phyloP scores from a whole-genome alignment of 164 flowering plant genomes.

The Chimonanthus praecox region DNA sequence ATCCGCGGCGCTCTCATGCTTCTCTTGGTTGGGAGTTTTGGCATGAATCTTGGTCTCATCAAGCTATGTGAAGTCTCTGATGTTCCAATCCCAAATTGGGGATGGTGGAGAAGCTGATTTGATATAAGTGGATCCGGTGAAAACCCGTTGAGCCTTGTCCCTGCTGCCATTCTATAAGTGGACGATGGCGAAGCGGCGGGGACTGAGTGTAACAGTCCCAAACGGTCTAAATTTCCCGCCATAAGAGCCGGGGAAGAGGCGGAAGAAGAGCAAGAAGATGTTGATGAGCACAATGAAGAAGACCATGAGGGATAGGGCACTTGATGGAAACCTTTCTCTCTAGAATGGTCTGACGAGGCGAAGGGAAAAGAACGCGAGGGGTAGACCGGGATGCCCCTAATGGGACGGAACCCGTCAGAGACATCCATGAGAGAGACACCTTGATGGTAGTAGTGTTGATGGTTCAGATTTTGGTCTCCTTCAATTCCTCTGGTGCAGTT shows the following conservation, averaged over 20 bases:
- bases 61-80: conserved; percentile 29
- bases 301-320: conserved; percentile 21
- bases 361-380: conserved; percentile 51
- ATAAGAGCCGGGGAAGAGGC: conserved; percentile 15
- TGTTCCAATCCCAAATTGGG: conserved; percentile 24
- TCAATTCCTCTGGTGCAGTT: conserved; percentile 15
- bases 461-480: not conserved
- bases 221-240: conserved; percentile 27
- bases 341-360: conserved; percentile 23
- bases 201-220: conserved; percentile 24
- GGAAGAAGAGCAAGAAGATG: conserved; percentile 6
- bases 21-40: conserved; percentile 44
- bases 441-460: conserved; percentile 11
- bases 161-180: conserved; percentile 20
- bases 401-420: conserved; percentile 29
- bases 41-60: conserved; percentile 50
- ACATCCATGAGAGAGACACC: conserved; percentile 19
- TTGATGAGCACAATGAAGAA: conserved; percentile 1
- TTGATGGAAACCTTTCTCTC: conserved; percentile 32
- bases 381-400: conserved; percentile 67
- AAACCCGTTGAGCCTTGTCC: conserved; percentile 30
- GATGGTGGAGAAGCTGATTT: conserved; percentile 26
- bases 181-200: conserved; percentile 14
- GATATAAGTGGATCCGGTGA: conserved; percentile 26
- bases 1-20: conserved; percentile 70